Evolutionary conservation across 306 rosid genomes (phyloP), one percentile per base, ranked within the genome.

Genomic region (Cucumis hystrix): DNA sequence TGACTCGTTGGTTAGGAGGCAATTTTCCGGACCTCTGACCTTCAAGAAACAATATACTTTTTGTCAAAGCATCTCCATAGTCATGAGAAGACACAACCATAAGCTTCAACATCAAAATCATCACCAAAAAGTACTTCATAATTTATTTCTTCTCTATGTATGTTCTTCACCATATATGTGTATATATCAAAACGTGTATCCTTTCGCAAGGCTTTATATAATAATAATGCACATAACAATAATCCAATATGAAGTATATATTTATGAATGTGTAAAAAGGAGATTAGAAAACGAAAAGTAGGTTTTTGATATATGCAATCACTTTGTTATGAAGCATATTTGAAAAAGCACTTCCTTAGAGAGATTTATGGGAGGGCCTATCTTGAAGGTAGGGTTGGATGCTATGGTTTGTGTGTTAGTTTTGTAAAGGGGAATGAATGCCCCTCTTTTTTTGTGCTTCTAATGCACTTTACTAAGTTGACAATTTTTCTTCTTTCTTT

Each of bases 1-100:
- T 81, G 8, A 62, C 57, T n/a, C 87, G 78, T 78, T 89, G 91
- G 71, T 83, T 86, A 33, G 75, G 72, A 14, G 93, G 93, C 23
- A 89, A 30, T 37, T 73, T 82, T 0, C 93, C 93, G 6, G 93
- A 89, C 0, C 91, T 83, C 23, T 89, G 93, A 0, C 93, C 93
- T 49, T 89, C 91, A 55, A 87, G 87, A 84, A 89, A 89, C 0
- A 89, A 60, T n/a, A 89, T 80, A 0, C 89, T 76, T 78, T 89
- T 89, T 0, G 91, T 79, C 52, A 89, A 87, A 69, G 93, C 90
- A 15, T 89, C 91, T 1, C 33, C 16, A 21, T 89, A 89, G 54
- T 89, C 79, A 18, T 87, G 91, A 47, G 58, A 37, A 35, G 28
- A 6, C 47, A 41, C 16, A 18, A 0, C 61, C 28, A 56, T 0